Base-by-base conservation (phyloP, 129 eudicot species). In the Lonicera japonica region DNA sequence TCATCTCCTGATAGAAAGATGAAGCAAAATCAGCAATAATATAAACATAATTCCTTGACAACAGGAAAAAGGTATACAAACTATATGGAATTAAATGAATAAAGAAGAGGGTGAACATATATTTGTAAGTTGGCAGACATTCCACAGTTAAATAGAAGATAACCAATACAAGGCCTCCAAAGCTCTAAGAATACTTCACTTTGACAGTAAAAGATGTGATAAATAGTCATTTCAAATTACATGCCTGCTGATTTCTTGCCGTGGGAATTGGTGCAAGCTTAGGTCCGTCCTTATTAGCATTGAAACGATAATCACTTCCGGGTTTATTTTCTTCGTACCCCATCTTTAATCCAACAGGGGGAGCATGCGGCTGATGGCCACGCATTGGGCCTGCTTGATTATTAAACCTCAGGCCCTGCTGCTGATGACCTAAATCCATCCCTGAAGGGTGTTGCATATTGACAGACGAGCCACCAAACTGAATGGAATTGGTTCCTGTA, bases 261-360 rank as follows among this genome's bases (percentile, higher is more conserved):
- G 67, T 23, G 2, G 99, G 99, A 43, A 92, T 70, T 13, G 88
- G 76, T 36, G 98, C 95, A 71, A 87, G 91, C 81, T 85, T 87
- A 46, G 96, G 98, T 39, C 58, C 75, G 69, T 76, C 95, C 17
- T 75, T 87, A 47, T 63, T 74, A 71, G 78, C 54, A 47, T 73
- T 76, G 57, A 69, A 76, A 68, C 64, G 70, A 62, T 73, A 81
- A 16, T 83, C 96, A 60, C 70, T 78, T 52, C 79, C 88, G 34
- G 69, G 70, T 70, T 84, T 76, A 66, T 60, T 78, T 70, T 82
- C 91, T 58, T 85, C 99, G 59, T 64, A 82, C 1, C 83, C 77
- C 78, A 64, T 68, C 64, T 83, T 85, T 9, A 64, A 69, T 63
- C 88, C 86, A 47, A 48, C 74, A 29, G 84, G 77, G 5, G 82